A percentile compares a stretch with the other conserved stretches of the same genome.
Evolutionary conservation across 306 rosid genomes (phyloP).

Genomic region (Begonia masoniana): DNA sequence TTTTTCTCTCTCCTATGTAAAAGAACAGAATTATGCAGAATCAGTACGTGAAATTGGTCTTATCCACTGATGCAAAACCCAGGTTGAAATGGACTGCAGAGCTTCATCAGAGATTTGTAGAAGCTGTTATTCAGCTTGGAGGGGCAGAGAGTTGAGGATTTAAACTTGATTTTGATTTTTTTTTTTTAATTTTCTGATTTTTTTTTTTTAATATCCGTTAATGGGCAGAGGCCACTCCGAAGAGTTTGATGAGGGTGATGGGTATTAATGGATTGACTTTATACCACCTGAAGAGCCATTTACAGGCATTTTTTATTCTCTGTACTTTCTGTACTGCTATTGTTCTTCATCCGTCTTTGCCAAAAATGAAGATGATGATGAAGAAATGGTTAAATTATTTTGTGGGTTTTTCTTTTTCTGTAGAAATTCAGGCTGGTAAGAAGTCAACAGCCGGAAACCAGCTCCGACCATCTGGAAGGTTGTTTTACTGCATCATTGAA

Average conservation of each 20-base stretch:
- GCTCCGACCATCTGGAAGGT: constrained; percentile 57
- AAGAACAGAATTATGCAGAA: constrained; percentile 32
- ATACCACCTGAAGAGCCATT: constrained; percentile 97
- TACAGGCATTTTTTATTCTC: constrained; percentile 44
- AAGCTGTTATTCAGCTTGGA: constrained; percentile 77
- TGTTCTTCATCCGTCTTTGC: not conserved
- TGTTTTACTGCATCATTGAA: constrained; percentile 3
- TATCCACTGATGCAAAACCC: constrained; percentile 90
- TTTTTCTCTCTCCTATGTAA: not conserved
- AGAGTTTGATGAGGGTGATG: constrained; percentile 83
- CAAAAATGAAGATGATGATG: too few species aligned
- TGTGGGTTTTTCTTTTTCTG: constrained; percentile 10
- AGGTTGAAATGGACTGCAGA: constrained; percentile 90
- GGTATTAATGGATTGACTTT: constrained; percentile 83
- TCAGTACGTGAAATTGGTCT: constrained; percentile 51
- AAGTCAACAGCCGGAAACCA: constrained; percentile 50
- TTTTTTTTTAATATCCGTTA: constrained; percentile 2
- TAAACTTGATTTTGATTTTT: constrained; percentile 3
- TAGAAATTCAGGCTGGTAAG: constrained; percentile 90
- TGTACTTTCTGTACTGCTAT: not conserved
- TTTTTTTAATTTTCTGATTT: not conserved
- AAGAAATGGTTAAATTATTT: not conserved
- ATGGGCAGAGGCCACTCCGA: constrained; percentile 89
- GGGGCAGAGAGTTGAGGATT: constrained; percentile 81
- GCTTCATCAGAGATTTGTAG: constrained; percentile 80